A percentile compares a stretch with the other conserved stretches of the same genome.
Conservation (phyloP, 352 stramenopile species). For the Nothophytophthora sp. region DNA sequence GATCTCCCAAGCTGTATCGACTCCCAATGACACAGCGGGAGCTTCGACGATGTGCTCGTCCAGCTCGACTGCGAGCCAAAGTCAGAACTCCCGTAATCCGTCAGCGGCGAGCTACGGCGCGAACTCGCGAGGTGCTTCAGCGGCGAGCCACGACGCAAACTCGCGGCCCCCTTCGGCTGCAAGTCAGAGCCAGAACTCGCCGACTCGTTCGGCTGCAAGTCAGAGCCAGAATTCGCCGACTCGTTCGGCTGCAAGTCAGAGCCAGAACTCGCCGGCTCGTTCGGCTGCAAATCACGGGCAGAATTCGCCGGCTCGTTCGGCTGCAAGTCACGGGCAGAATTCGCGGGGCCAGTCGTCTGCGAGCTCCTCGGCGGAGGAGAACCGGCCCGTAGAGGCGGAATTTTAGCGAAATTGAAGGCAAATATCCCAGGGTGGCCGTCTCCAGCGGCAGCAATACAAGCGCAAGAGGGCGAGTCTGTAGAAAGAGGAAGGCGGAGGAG, state of each 20-base stretch:
- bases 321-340: slow-evolving; percentile 31
- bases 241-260: slow-evolving; percentile 14
- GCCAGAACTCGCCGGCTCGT: background rate
- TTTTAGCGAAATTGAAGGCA: slow-evolving; percentile 28
- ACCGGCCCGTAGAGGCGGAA: slow-evolving; percentile 34
- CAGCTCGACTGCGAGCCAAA: slow-evolving; percentile 9
- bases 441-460: background rate
- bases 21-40: slow-evolving; percentile 8
- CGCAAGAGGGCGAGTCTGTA: too few species aligned
- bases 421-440: slow-evolving; percentile 24
- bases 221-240: slow-evolving; percentile 25
- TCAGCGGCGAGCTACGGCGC: slow-evolving; percentile 8
- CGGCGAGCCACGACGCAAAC: slow-evolving; percentile 8
- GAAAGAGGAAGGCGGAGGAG: too few species aligned
- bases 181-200: background rate
- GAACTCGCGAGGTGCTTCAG: slow-evolving; percentile 10
- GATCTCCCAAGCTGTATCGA: slow-evolving; percentile 27
- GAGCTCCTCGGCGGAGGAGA: slow-evolving; percentile 31
- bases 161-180: background rate
- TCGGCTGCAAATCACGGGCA: slow-evolving; percentile 5
- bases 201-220: slow-evolving; percentile 6
- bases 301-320: slow-evolving; percentile 19
- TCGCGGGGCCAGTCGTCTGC: slow-evolving; percentile 29
- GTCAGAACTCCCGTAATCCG: slow-evolving; percentile 3
- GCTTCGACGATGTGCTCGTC: slow-evolving; percentile 12